phyloP scores from a whole-genome alignment of 805 yeast genomes.

The Wickerhamomyces bisporus region DNA sequence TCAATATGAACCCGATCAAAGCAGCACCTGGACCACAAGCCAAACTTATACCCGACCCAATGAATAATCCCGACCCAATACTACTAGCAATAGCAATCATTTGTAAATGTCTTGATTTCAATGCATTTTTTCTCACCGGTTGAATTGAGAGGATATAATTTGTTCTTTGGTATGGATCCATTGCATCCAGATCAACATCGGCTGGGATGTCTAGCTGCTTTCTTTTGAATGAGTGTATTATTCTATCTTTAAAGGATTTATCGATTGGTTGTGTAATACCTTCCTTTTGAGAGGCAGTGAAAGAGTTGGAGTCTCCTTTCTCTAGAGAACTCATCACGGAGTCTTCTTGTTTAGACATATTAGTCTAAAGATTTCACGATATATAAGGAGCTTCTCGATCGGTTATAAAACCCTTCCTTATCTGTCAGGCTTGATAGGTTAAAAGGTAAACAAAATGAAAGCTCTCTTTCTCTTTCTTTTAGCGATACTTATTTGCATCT shows the following conservation, averaged over 20 bases:
- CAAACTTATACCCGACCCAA: slow-evolving; percentile 58
- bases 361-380: too few relatives aligned
- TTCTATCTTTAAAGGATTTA: neutral
- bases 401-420: too few relatives aligned
- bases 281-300: too few relatives aligned
- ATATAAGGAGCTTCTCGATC: too few relatives aligned
- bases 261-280: too few relatives aligned
- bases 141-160: slow-evolving; percentile 33
- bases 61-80: slow-evolving; percentile 67
- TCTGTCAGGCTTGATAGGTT: too few relatives aligned
- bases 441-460: neutral
- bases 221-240: slow-evolving; percentile 20
- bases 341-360: neutral
- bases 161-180: slow-evolving; percentile 19
- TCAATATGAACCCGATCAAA: slow-evolving; percentile 47
- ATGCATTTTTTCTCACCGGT: slow-evolving; percentile 23
- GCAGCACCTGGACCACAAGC: slow-evolving; percentile 60
- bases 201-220: slow-evolving; percentile 13
- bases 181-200: slow-evolving; percentile 15
- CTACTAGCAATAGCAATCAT: slow-evolving; percentile 71
- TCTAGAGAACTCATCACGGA: neutral
- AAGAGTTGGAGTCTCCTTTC: neutral
- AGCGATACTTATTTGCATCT: neutral
- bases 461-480: slow-evolving; percentile 2
- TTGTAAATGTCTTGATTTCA: slow-evolving; percentile 56